Evolutionary conservation across 1,284 basidiomycete species (phyloP), one percentile per base, ranked within the genome.

Genomic region (Athelia psychrophila): DNA sequence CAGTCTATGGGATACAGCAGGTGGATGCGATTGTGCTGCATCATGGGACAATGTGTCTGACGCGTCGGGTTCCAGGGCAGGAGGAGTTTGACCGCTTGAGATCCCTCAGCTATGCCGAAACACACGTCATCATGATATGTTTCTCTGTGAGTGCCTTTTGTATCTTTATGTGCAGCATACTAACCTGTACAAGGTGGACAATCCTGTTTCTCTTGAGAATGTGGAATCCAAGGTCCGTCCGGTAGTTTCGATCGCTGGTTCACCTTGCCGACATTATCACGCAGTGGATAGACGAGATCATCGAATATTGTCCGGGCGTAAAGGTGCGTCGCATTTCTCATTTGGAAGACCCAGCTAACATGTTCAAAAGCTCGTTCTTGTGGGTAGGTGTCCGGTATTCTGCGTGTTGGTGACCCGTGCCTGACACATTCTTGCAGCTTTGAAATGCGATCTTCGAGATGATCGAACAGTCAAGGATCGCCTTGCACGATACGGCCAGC

Each of bases 1-100:
- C 47, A 93, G 92, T 63, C 66, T 98, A 53, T 98, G 95, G 95
- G 96, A 98, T 67, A 98, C 95, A 38, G 95, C 95, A 35, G 93
- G 93, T 92, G 62, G 59, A 83, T 73, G 46, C 49, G 19, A 20
- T 46, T 23, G 24, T n/a, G 10, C 49, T 25, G 36, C 48, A 53
- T 54, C 38, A 42, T n/a, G 8, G n/a, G 38, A n/a, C n/a, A 42
- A 30, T 30, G 13, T 30, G 23, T 49, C 16, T 20, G 36, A 51
- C 48, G 53, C 44, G 44, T 46, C 19, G 16, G 9, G 44, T 27
- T 23, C 44, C 65, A 94, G 95, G 93, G 22, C 94, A 97, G 70
- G 95, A 98, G 74, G 95, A 98, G 62, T 98, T 98, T 67, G 95
- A 97, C 67, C 78, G 93, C 47, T 72, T 98, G 51, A 81, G 96